A percentile compares a stretch with the other conserved stretches of the same genome.
These are phyloP conservation scores for Dactylellina haptotyla DNA, from an alignment of 2,329 filamentous ascomycete genomes.

Conservation along the genomic window DNA sequence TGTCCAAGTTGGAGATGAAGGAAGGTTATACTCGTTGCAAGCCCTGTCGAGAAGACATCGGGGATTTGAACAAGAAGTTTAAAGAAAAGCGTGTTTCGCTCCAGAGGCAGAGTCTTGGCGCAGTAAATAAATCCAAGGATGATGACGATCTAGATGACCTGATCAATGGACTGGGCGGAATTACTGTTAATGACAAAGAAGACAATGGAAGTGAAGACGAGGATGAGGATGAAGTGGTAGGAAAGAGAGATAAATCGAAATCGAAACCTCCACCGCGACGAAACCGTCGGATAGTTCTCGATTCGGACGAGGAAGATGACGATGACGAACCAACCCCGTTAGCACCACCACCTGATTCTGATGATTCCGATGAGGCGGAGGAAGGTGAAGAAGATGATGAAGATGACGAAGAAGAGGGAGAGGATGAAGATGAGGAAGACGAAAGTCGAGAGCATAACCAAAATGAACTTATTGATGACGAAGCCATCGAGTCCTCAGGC, in stretches of 20 bases:
- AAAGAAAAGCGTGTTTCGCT: slow-evolving; percentile 60
- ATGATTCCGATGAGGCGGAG: slow-evolving; percentile 59
- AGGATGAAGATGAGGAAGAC: slow-evolving; percentile 59
- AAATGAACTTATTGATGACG: slow-evolving; percentile 54
- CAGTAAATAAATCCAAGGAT: slow-evolving; percentile 63
- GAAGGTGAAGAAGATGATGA: slow-evolving; percentile 59
- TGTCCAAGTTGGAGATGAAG: slow-evolving; percentile 68
- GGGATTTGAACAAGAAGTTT: slow-evolving; percentile 56
- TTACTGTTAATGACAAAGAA: slow-evolving; percentile 61
- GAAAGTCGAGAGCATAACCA: slow-evolving; percentile 8
- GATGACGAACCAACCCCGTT: slow-evolving; percentile 58
- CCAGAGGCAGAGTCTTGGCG: slow-evolving; percentile 20
- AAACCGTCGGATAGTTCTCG: slow-evolving; percentile 62
- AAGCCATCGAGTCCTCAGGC: slow-evolving; percentile 53
- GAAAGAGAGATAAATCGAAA: no score
- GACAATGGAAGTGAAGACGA: slow-evolving; percentile 57
- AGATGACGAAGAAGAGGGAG: slow-evolving; percentile 59
- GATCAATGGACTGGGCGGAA: slow-evolving; percentile 57
- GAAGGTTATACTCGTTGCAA: slow-evolving; percentile 55
- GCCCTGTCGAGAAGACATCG: slow-evolving; percentile 56
- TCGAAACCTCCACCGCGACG: slow-evolving; percentile 60
- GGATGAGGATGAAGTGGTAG: slow-evolving; percentile 58
- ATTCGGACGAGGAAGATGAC: slow-evolving; percentile 67
- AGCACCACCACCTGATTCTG: slow-evolving; percentile 59
- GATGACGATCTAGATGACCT: slow-evolving; percentile 77